Evolutionary conservation across 495 filamentous ascomycete species (phyloP), one percentile per base, ranked within the genome.

Genomic region (Aspergillus hancockii): DNA sequence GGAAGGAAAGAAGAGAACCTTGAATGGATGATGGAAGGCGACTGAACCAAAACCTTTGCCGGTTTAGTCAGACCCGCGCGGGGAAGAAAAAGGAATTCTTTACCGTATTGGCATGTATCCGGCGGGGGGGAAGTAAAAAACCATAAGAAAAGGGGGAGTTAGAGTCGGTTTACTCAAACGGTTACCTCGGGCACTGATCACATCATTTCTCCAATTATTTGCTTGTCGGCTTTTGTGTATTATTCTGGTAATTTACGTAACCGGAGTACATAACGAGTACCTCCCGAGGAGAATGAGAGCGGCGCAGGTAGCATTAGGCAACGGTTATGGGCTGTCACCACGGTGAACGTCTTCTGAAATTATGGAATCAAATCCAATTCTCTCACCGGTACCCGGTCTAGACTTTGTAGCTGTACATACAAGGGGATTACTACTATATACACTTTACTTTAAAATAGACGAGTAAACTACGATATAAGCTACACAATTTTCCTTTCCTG

Each of bases 121-220:
- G 55, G 62, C 61, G 58, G 60, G 62, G 62, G 62, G 55, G 52
- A 52, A 43, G 21, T 8, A 5, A 23, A n/a, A 23, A 9, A 25
- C 18, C 34, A n/a, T 14, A 47, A 28, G 22, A 28, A 41, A 21
- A 34, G 21, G 57, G 62, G 50, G 54, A 63, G 38, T 34, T 55
- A 51, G 47, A 3, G 7, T 3, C 25, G 25, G 25, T 28, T n/a
- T 28, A 28, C 25, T 28, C 25, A 28, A 7, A 28, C 25, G 25
- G 25, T 28, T 45, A 31, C 25, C 18, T 45, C n/a, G 18, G 16
- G 14, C 7, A 1, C 16, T n/a, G 45, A 57, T 57, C 45, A 57
- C 30, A 22, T 57, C 45, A 57, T 57, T 30, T 41, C 43, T 47
- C 43, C 43, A 23, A 47, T 10, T 47, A 28, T 28, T 28, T 28